Evolutionary conservation across 1,139 yeast species (phyloP).

Genomic region (Pichia inconspicua): DNA sequence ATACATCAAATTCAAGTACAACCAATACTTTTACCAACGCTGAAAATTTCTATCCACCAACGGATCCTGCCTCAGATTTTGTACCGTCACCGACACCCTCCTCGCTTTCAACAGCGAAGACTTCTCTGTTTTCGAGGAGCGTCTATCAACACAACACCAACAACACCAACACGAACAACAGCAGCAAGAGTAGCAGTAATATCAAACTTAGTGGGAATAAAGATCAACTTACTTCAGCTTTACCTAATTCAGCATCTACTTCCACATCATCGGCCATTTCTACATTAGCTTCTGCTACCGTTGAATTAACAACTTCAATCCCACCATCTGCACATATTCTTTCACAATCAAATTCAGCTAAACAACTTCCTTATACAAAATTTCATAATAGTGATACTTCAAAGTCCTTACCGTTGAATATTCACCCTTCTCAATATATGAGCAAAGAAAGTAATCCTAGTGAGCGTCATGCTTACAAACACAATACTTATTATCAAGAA

Average conservation of each 20-base stretch:
- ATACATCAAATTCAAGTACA: background rate
- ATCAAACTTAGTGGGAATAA: too few species aligned
- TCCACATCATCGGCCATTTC: background rate
- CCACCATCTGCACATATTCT: background rate
- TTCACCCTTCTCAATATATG: too few species aligned
- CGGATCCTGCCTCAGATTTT: background rate
- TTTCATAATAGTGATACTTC: too few species aligned
- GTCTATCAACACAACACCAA: background rate
- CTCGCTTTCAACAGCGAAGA: background rate
- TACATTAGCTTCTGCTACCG: background rate
- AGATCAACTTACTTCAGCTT: background rate
- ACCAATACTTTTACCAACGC: background rate
- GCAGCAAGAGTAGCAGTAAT: background rate
- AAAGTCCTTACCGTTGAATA: too few species aligned
- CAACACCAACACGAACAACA: background rate
- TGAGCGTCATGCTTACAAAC: background rate
- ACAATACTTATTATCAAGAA: background rate
- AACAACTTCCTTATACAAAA: too few species aligned
- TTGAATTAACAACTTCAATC: background rate
- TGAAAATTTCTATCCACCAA: background rate
- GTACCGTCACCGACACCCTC: background rate
- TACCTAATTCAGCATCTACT: background rate
- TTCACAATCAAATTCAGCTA: background rate
- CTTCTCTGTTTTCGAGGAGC: background rate
- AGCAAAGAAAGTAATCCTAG: too few species aligned